Base-by-base conservation (phyloP, 83 land plant species). In the Isoetes engelmannii region DNA sequence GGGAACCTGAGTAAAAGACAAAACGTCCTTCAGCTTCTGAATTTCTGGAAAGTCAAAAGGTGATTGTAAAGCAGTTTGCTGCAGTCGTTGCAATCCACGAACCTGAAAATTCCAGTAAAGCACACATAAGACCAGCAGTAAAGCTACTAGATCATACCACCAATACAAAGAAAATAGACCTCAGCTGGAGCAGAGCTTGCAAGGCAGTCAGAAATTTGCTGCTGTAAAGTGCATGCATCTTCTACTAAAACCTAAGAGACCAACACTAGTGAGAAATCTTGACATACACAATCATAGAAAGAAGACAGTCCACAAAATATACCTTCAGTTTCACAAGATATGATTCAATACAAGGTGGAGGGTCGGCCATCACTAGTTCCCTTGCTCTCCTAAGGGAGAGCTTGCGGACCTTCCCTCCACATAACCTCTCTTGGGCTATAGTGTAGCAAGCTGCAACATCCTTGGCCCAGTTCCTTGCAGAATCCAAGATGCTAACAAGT, bases 301-400 rank as follows among this genome's bases (percentile, higher is more conserved):
- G 37, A 28, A 28, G 37, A 28, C 37, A 28, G 55, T 53, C 55
- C 48, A 42, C 15, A 18, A 69, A 7, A 21, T n/a, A 5, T 55
- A 78, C 80, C 77, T 78, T 66, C 17, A 78, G 72, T 13, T 15
- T 73, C 9, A 49, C 5, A 50, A 73, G 48, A 67, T 60, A 56
- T 13, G 63, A 20, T 61, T 74, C 79, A 19, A 62, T 10, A 49
- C 80, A 78, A 7, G 80, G 80, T 48, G 68, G 44, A 20, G 80
- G 77, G 41, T 78, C 72, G 13, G 53, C 58, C 45, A 57, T 60
- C 47, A 78, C 65, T 51, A 78, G 54, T 13, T 74, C 65, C 9
- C 61, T 59, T 7, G 68, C 77, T 49, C 56, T 49, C 4, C 67
- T 21, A 17, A 78, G 60, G 5, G 21, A 0, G 4, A 59, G 65